Conservation (phyloP, 1,284 basidiomycete species). For the Ceratobasidium sp. region DNA sequence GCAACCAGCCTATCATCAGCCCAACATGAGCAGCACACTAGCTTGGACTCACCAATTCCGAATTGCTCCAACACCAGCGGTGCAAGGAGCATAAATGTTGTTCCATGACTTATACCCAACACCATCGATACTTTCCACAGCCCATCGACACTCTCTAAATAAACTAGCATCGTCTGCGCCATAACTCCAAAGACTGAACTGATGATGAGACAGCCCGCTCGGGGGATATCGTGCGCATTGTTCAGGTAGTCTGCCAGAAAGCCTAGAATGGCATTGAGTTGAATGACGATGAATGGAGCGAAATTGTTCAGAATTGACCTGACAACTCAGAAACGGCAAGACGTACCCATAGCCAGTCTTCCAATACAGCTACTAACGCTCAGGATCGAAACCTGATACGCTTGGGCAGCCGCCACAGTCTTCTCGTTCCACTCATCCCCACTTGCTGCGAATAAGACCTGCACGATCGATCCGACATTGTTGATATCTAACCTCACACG, state of each 20-base stretch:
- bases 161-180: constrained; percentile 64
- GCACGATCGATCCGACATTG: constrained; percentile 93
- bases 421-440: constrained; percentile 72
- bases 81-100: constrained; percentile 82
- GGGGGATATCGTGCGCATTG: constrained; percentile 70
- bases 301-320: background rate
- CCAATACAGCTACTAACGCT: constrained; percentile 89
- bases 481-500: constrained; percentile 77
- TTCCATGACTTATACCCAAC: constrained; percentile 82
- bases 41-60: constrained; percentile 71
- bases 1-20: background rate
- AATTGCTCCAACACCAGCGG: constrained; percentile 89
- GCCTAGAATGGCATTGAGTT: constrained; percentile 57
- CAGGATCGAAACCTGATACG: constrained; percentile 86
- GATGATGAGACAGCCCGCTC: constrained; percentile 78
- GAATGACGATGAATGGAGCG: no score
- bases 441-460: constrained; percentile 81
- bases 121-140: constrained; percentile 85
- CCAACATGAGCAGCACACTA: background rate
- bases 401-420: constrained; percentile 81
- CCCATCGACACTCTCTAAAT: constrained; percentile 11
- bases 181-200: constrained; percentile 76
- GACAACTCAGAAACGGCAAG: background rate
- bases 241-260: constrained; percentile 80
- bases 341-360: constrained; percentile 79